Evolutionary conservation across 305 asterid species (phyloP).

Genomic region (Solanum hybrid): DNA sequence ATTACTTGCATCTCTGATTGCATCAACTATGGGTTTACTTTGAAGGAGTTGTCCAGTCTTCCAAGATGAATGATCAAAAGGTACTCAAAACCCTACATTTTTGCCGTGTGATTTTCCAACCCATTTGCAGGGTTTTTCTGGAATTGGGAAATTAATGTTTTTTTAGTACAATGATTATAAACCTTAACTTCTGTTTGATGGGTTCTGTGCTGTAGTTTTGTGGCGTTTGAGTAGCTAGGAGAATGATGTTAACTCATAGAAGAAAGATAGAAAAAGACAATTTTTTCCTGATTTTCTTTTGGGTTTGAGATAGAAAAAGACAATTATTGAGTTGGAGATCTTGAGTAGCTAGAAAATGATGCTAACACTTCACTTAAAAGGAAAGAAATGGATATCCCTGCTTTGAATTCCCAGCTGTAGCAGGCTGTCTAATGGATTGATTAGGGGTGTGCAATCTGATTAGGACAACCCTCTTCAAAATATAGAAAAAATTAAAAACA

Average conservation of each 20-base stretch:
- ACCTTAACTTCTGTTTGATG: background rate
- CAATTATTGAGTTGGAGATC: background rate
- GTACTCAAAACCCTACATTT: constrained; percentile 13
- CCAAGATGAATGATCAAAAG: constrained; percentile 57
- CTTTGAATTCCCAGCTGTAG: background rate
- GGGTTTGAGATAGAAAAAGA: background rate
- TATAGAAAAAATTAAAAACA: background rate
- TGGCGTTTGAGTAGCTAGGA: background rate
- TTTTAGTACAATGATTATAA: constrained; percentile 19
- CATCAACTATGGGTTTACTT: constrained; percentile 21
- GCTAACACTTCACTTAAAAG: background rate
- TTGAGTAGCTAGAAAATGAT: background rate
- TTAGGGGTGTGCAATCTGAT: background rate
- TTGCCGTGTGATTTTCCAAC: background rate
- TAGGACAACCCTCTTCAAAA: background rate
- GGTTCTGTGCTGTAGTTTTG: background rate
- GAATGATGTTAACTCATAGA: background rate
- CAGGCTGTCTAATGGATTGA: background rate
- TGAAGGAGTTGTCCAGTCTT: constrained; percentile 21
- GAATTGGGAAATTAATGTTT: background rate
- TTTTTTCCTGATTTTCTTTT: background rate
- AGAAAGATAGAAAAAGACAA: background rate
- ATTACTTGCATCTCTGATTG: constrained; percentile 7
- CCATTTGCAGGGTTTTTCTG: background rate
- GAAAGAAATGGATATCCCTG: background rate